Base-by-base conservation (phyloP, 2,329 filamentous ascomycete genomes). In the Cladosporium sp. region DNA sequence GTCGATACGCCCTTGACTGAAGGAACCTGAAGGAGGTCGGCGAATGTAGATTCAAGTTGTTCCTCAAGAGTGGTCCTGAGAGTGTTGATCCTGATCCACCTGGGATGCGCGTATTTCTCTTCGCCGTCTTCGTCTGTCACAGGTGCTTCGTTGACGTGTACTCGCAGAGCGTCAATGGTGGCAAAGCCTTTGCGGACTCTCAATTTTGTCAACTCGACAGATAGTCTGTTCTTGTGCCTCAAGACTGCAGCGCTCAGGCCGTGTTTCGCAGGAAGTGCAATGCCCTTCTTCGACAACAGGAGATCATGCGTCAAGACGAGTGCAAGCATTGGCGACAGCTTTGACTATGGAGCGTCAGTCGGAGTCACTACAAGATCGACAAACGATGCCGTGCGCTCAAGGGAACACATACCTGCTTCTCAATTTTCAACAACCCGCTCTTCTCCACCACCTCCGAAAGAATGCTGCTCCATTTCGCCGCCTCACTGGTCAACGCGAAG, bases 31-130 rank as follows among this genome's bases (percentile, higher is more conserved):
- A 80, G 78, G 71, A 89, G 94, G 0, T 80, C 82, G 0, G 83
- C 78, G 76, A 98, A 97, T 0, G 91, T 94, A 0, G 86, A 88
- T 18, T 83, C 80, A n/a, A 97, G 80, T 77, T 96, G 90, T 4
- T 88, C 84, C 21, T 89, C 83, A 5, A 96, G 76, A 0, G 84
- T 89, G 13, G 88, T 89, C 70, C 88, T 89, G 14, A 97, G 79
- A 0, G 89, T 88, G 75, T 98, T 99, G 68, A 98, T 83, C 1
- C 95, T 88, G 48, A 97, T 87, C 95, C 95, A 99, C 63, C 95
- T 88, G n/a, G 93, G 93, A 74, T 94, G 91, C 48, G 80, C 79
- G 58, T 72, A 68, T 49, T 73, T 68, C 75, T 79, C 65, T 26
- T 58, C 63, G n/a, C 67, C 67, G 2, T 71, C 70, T n/a, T 70